Evolutionary conservation across 2,329 filamentous ascomycete species (phyloP).

Genomic region (Trichothecium roseum): DNA sequence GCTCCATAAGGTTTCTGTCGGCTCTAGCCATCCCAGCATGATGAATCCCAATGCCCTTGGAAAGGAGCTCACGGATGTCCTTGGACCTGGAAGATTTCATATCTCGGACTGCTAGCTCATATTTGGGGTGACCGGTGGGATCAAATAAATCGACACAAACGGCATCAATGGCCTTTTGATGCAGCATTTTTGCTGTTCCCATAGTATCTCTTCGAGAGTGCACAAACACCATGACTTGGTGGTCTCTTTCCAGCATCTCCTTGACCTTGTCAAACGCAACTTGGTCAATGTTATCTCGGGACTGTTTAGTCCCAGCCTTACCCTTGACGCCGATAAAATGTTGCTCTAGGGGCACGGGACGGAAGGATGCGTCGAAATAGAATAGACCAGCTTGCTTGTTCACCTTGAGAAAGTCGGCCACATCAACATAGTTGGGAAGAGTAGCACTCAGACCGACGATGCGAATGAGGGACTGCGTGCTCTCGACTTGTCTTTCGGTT

Average conservation of each 20-base stretch:
- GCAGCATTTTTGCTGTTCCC: constrained; percentile 73
- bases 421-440: constrained; percentile 90
- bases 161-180: constrained; percentile 77
- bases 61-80: constrained; percentile 79
- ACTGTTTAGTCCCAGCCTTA: constrained; percentile 70
- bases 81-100: constrained; percentile 77
- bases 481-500: constrained; percentile 93
- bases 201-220: constrained; percentile 94
- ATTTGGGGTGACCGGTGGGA: constrained; percentile 66
- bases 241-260: constrained; percentile 83
- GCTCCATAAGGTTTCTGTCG: constrained; percentile 92
- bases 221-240: constrained; percentile 99
- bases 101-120: constrained; percentile 69
- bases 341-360: constrained; percentile 90
- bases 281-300: constrained; percentile 78
- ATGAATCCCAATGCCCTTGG: constrained; percentile 88
- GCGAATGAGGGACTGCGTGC: constrained; percentile 92
- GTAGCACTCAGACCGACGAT: constrained; percentile 94
- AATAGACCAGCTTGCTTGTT: constrained; percentile 89
- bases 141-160: constrained; percentile 75
- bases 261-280: constrained; percentile 89
- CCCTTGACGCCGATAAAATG: constrained; percentile 96
- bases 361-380: constrained; percentile 93
- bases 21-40: constrained; percentile 94
- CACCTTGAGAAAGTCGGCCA: constrained; percentile 93